phyloP scores from a whole-genome alignment of 2,329 filamentous ascomycete species.

The Claviceps pazoutovae region DNA sequence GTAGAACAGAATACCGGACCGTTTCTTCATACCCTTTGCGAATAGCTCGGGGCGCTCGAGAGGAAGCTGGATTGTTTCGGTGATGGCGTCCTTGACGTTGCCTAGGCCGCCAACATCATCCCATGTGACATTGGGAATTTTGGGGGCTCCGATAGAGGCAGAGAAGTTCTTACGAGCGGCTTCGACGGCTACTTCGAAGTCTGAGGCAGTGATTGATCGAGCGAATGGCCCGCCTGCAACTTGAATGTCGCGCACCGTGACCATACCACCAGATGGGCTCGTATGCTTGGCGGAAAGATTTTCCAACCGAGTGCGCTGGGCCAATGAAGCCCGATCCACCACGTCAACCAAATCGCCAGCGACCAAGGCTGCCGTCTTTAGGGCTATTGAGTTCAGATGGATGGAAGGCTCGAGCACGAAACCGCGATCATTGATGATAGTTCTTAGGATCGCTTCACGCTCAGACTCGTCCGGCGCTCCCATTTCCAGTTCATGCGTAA shows the following conservation, averaged over 20 bases:
- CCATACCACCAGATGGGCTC: slow-evolving; percentile 17
- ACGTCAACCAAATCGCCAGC: slow-evolving; percentile 91
- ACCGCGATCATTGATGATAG: slow-evolving; percentile 62
- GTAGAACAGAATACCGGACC: slow-evolving; percentile 84
- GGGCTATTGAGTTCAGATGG: slow-evolving; percentile 68
- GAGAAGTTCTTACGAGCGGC: slow-evolving; percentile 96
- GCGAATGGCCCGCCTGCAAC: slow-evolving; percentile 72
- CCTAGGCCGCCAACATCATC: slow-evolving; percentile 86
- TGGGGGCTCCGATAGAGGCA: slow-evolving; percentile 90
- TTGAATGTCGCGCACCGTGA: slow-evolving; percentile 72
- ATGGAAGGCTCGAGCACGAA: slow-evolving; percentile 71
- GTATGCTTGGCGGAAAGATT: slow-evolving; percentile 43
- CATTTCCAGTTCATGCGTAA: slow-evolving; percentile 93
- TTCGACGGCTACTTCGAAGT: slow-evolving; percentile 89
- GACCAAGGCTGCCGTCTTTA: slow-evolving; percentile 92
- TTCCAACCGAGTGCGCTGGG: slow-evolving; percentile 63
- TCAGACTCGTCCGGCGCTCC: slow-evolving; percentile 83
- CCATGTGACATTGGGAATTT: slow-evolving; percentile 96
- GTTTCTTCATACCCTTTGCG: slow-evolving; percentile 95
- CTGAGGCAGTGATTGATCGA: slow-evolving; percentile 62
- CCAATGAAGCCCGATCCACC: slow-evolving; percentile 74
- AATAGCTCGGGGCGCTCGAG: slow-evolving; percentile 87
- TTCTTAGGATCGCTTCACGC: slow-evolving; percentile 71
- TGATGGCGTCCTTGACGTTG: slow-evolving; percentile 93
- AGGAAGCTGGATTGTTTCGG: slow-evolving; percentile 90